Base-by-base conservation (phyloP, 1,139 yeast genomes). In the Suhomyces bolitotheri region DNA sequence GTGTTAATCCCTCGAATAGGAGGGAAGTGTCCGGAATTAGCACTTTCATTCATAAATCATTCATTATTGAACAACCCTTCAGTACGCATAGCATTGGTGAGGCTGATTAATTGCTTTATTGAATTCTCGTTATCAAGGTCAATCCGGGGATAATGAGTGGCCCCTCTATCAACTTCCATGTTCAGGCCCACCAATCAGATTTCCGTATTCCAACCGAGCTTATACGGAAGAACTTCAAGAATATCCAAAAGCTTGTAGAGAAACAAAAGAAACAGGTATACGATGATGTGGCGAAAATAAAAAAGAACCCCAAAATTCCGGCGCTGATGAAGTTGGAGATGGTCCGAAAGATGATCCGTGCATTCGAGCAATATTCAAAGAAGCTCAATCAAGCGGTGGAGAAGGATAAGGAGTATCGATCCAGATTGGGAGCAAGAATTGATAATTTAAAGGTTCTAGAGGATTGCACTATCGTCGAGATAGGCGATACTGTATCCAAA, bases 141-240 rank as follows among this genome's bases (percentile, higher is more conserved):
- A n/a, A n/a, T n/a, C n/a, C n/a, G n/a, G n/a, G n/a, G n/a, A n/a
- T n/a, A 3, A 66, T 67, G 73, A 64, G 64, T 41, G 71, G 66
- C 29, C 68, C 72, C 5, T 63, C 70, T 0, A 41, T 70, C 13
- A 65, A 66, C 45, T 70, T 70, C 51, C 71, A 66, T 31, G 54
- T 69, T 15, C 73, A 67, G 41, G 56, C 71, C 1, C 56, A 74
- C 45, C 72, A 69, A 54, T 68, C 79, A 2, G 77, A 75, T 39
- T 80, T 82, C 57, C 69, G 69, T 36, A 76, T 81, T 1, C 90
- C 90, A 1, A 64, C 72, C 15, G 87, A 81, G 46, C 60, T 81
- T 12, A 60, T 80, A 31, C 70, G 70, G 46, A 77, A 73, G 60
- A 81, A 82, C 49, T 71, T 78, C 56, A 80, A 77, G 51, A 53